phyloP scores from a whole-genome alignment of 805 yeast species.

The Starmerella vaccinii region DNA sequence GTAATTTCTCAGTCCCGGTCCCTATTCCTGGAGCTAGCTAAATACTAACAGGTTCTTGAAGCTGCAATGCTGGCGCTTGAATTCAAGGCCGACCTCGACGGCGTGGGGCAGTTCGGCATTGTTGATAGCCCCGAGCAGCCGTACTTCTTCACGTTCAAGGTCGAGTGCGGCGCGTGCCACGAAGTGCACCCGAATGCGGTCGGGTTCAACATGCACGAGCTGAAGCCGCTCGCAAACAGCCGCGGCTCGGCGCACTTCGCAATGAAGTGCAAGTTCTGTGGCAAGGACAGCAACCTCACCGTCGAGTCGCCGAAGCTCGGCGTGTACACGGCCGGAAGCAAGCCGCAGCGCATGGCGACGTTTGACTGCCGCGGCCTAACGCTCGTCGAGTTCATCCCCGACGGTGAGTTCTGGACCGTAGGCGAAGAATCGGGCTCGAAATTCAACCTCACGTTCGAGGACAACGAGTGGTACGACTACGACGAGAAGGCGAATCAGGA shows the following conservation, averaged over 20 bases:
- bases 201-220: slow-evolving; percentile 51
- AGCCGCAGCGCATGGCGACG: slow-evolving; percentile 43
- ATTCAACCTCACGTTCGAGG: slow-evolving; percentile 60
- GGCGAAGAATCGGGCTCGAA: slow-evolving; percentile 46
- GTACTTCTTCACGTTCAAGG: slow-evolving; percentile 63
- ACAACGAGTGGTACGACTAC: slow-evolving; percentile 89
- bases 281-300: slow-evolving; percentile 31
- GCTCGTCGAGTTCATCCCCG: slow-evolving; percentile 54
- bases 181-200: slow-evolving; percentile 65
- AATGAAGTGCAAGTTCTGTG: slow-evolving; percentile 62
- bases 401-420: slow-evolving; percentile 26
- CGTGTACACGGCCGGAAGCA: slow-evolving; percentile 30
- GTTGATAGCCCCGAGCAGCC: slow-evolving; percentile 51
- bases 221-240: slow-evolving; percentile 44
- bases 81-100: slow-evolving; percentile 40
- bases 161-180: slow-evolving; percentile 70
- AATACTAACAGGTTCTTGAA: too few relatives aligned
- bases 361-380: slow-evolving; percentile 85
- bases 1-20: too few relatives aligned
- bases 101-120: slow-evolving; percentile 49
- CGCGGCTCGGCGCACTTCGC: slow-evolving; percentile 78
- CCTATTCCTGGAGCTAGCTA: too few relatives aligned
- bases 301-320: slow-evolving; percentile 25
- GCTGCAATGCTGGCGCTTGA: slow-evolving; percentile 29
- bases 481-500: slow-evolving; percentile 76